Percentiles rank a stretch among this genome's conserved stretches.
phyloP scores from a whole-genome alignment of 352 stramenopile genomes.

The Phytophthora sp. region DNA sequence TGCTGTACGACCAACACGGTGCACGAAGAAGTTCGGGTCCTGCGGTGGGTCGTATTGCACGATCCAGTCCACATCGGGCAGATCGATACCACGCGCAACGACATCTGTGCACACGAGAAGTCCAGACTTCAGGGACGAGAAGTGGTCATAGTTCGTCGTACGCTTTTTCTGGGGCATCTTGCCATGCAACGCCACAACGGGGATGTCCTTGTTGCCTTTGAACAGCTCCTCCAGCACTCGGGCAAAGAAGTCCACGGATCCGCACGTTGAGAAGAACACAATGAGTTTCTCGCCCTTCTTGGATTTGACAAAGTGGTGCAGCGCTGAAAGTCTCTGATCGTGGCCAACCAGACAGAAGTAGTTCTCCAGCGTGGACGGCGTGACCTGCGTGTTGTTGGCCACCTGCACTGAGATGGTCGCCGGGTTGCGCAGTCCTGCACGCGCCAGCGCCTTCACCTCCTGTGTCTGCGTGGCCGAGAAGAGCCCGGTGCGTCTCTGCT shows the following conservation, averaged over 20 bases:
- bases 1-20: conserved; percentile 98
- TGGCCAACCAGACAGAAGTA: conserved; percentile 95
- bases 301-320: conserved; percentile 93
- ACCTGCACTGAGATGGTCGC: conserved; percentile 98
- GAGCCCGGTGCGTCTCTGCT: conserved; percentile 96
- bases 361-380: conserved; percentile 88
- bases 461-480: conserved; percentile 93
- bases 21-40: conserved; percentile 99
- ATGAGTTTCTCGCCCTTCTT: conserved; percentile 94
- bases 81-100: conserved; percentile 97
- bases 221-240: conserved; percentile 87
- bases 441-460: conserved; percentile 96
- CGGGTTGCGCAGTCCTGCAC: conserved; percentile 98
- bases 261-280: conserved; percentile 99
- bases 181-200: conserved; percentile 89
- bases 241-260: conserved; percentile 98
- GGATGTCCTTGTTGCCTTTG: conserved; percentile 38
- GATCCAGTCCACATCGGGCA: conserved; percentile 99
- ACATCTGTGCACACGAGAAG: conserved; percentile 99
- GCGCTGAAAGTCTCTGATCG: conserved; percentile 93
- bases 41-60: conserved; percentile 98
- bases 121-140: conserved; percentile 59
- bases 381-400: conserved; percentile 82
- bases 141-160: conserved; percentile 80
- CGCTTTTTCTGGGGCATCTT: conserved; percentile 95